Conservation (phyloP, 1,284 basidiomycete species). For the Kwoniella shivajii region DNA sequence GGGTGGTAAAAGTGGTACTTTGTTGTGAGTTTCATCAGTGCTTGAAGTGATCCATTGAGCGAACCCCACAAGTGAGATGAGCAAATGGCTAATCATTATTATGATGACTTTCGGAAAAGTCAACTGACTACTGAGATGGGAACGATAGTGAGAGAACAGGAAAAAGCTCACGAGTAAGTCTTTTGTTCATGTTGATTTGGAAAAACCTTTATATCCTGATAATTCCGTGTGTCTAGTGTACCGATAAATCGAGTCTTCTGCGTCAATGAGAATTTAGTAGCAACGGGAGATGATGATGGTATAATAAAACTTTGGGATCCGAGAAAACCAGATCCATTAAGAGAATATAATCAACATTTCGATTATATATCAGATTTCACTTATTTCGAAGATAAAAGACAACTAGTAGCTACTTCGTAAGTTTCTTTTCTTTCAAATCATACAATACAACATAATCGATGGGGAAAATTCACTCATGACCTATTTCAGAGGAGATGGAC, state of each 20-base stretch:
- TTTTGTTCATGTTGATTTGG: not conserved
- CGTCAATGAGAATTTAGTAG: slow-evolving; percentile 69
- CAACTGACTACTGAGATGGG: slow-evolving; percentile 59
- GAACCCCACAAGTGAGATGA: too few species aligned
- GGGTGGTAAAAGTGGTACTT: slow-evolving; percentile 78
- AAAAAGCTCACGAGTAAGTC: slow-evolving; percentile 77
- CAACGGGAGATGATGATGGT: slow-evolving; percentile 91
- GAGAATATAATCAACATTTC: slow-evolving; percentile 82
- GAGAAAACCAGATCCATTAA: slow-evolving; percentile 65
- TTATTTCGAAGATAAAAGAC: slow-evolving; percentile 80
- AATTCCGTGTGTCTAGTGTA: slow-evolving; percentile 58
- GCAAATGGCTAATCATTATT: not conserved
- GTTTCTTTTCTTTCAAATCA: slow-evolving; percentile 23
- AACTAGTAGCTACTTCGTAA: slow-evolving; percentile 81
- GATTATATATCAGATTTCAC: slow-evolving; percentile 95
- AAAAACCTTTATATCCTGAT: too few species aligned
- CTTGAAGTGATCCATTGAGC: not conserved
- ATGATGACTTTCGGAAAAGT: slow-evolving; percentile 18
- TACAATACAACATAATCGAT: too few species aligned
- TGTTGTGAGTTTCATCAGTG: slow-evolving; percentile 65
- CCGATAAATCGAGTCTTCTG: slow-evolving; percentile 80
- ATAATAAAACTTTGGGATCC: slow-evolving; percentile 95
- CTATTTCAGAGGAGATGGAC: slow-evolving; percentile 76
- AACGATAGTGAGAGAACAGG: slow-evolving; percentile 63
- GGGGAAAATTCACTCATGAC: not conserved